A percentile compares a stretch with the other conserved stretches of the same genome.
Conservation (phyloP, 805 yeast species). For the Blastobotrys americana region DNA sequence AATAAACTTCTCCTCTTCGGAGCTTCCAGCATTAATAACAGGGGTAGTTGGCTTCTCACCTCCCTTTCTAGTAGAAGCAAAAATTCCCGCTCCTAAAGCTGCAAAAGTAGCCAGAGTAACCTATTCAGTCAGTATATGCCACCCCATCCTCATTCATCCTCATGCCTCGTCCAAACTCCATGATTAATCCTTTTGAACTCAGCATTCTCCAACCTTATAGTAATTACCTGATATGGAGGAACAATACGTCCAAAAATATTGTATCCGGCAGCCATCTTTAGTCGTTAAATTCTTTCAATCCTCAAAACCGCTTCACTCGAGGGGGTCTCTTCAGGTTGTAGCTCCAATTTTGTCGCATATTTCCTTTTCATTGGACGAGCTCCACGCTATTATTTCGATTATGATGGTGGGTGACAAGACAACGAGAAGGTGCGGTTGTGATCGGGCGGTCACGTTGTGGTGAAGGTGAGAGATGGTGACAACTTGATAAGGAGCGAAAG, state of each 20-base stretch:
- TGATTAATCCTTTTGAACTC: neutral
- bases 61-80: constrained; percentile 66
- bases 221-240: constrained; percentile 66
- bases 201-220: neutral
- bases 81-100: constrained; percentile 51
- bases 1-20: constrained; percentile 87
- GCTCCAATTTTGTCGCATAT: too few relatives aligned
- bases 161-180: neutral
- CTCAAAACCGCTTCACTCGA: too few relatives aligned
- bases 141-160: neutral
- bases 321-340: too few relatives aligned
- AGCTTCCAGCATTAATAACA: constrained; percentile 63
- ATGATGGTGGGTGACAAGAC: too few relatives aligned
- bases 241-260: constrained; percentile 75
- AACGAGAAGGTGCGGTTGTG: too few relatives aligned
- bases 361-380: too few relatives aligned
- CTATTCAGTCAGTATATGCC: too few relatives aligned
- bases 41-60: constrained; percentile 54
- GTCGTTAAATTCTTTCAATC: too few relatives aligned
- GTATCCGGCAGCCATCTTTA: constrained; percentile 77
- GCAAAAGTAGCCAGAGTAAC: constrained; percentile 79
- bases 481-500: too few relatives aligned
- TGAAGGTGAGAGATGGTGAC: too few relatives aligned
- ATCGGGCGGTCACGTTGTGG: too few relatives aligned
- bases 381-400: too few relatives aligned